These are phyloP conservation scores for Amanita rubescens DNA, from an alignment of 768 basidiomycete species.

Conservation along the genomic window DNA sequence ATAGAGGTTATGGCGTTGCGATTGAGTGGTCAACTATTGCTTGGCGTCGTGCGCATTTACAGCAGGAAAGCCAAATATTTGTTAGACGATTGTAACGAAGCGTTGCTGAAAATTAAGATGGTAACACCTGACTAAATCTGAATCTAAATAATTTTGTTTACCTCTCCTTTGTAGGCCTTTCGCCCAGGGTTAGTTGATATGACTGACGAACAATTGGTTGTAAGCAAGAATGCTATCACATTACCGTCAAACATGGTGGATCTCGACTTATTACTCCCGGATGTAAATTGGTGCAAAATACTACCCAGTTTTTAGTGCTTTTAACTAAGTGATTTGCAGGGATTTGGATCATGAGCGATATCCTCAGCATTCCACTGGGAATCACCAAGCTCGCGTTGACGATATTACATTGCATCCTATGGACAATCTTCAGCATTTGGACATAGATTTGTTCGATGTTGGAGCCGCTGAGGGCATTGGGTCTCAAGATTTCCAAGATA, in stretches of 20 bases:
- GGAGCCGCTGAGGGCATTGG: conserved; percentile 79
- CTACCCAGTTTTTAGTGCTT: not conserved
- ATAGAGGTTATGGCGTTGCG: conserved; percentile 90
- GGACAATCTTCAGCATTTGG: conserved; percentile 63
- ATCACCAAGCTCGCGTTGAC: conserved; percentile 77
- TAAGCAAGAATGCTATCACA: conserved; percentile 84
- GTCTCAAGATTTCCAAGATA: conserved; percentile 68
- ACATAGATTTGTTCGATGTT: conserved; percentile 70
- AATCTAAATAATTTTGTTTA: not conserved
- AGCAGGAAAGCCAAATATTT: conserved; percentile 97
- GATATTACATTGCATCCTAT: conserved; percentile 84
- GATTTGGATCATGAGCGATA: conserved; percentile 73
- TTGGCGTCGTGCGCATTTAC: conserved; percentile 97
- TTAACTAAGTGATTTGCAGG: conserved; percentile 34
- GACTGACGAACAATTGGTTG: conserved; percentile 88
- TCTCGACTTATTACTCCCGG: conserved; percentile 71
- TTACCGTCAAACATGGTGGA: conserved; percentile 72
- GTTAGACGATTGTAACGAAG: conserved; percentile 96
- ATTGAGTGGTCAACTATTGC: conserved; percentile 90
- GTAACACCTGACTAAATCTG: conserved; percentile 40
- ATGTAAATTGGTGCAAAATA: conserved; percentile 63
- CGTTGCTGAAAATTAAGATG: conserved; percentile 92
- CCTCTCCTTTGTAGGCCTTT: conserved; percentile 57
- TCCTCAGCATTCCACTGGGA: conserved; percentile 42
- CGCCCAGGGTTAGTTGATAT: conserved; percentile 93